A percentile compares a stretch with the other conserved stretches of the same genome.
Conservation (phyloP, 192 early-diverging fungal species). For the Coemansia sp. region DNA sequence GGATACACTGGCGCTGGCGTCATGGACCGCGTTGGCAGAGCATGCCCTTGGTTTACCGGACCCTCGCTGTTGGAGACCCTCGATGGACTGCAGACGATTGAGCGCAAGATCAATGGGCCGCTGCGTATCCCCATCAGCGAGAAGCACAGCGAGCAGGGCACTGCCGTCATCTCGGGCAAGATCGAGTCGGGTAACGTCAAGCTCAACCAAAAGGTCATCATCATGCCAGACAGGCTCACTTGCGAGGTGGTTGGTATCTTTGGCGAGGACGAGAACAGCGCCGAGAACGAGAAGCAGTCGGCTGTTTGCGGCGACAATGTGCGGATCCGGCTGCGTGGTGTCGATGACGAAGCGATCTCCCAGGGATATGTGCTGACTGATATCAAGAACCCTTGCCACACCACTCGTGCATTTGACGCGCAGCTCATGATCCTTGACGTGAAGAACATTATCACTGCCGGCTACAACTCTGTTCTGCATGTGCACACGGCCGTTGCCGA, state of each 20-base stretch:
- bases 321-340: constrained; percentile 80
- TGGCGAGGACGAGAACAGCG: constrained; percentile 61
- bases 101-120: constrained; percentile 87
- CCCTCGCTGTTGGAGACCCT: constrained; percentile 87
- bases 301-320: constrained; percentile 95
- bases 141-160: constrained; percentile 99
- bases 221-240: constrained; percentile 88
- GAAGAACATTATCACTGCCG: constrained; percentile 96
- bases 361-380: constrained; percentile 89
- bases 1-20: constrained; percentile 97
- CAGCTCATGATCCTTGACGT: constrained; percentile 90
- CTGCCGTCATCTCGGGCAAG: constrained; percentile 87
- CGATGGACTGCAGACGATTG: constrained; percentile 78
- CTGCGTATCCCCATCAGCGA: constrained; percentile 94
- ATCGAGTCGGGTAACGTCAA: constrained; percentile 91
- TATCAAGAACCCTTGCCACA: constrained; percentile 77
- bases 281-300: constrained; percentile 70
- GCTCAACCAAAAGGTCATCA: constrained; percentile 81
- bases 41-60: constrained; percentile 81
- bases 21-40: constrained; percentile 75
- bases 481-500: constrained; percentile 90
- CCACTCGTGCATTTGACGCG: constrained; percentile 80
- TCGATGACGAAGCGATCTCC: constrained; percentile 92
- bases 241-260: constrained; percentile 85
- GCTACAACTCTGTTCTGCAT: constrained; percentile 93